phyloP scores from a whole-genome alignment of 768 basidiomycete species.

The Dictyophora rubrovolvata region DNA sequence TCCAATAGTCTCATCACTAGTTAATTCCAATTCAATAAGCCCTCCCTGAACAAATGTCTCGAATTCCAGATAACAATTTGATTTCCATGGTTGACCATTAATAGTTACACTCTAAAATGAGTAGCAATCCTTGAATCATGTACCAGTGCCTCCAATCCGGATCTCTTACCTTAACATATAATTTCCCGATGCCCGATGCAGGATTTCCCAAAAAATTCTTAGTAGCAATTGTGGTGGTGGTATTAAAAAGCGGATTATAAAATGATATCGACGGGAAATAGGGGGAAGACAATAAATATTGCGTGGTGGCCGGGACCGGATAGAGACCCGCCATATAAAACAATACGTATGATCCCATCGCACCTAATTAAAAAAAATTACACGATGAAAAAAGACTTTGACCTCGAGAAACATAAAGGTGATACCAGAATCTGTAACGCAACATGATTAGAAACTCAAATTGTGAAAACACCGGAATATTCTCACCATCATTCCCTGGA shows the following conservation, averaged over 20 bases:
- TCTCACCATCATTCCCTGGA: slow-evolving; percentile 55
- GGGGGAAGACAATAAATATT: slow-evolving; percentile 50
- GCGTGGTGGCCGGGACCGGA: slow-evolving; percentile 50
- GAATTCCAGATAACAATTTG: slow-evolving; percentile 59
- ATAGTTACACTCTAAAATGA: slow-evolving; percentile 40
- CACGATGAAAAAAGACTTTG: neutral
- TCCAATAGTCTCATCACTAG: slow-evolving; percentile 39
- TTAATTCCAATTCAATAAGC: slow-evolving; percentile 44
- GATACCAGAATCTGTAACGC: slow-evolving; percentile 13
- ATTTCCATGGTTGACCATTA: slow-evolving; percentile 47
- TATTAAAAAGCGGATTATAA: slow-evolving; percentile 47
- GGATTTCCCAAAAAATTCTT: slow-evolving; percentile 46
- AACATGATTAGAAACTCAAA: neutral
- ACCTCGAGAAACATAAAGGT: neutral
- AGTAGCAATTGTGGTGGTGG: slow-evolving; percentile 44
- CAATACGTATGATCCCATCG: slow-evolving; percentile 52
- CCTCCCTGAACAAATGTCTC: slow-evolving; percentile 47
- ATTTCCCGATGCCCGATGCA: slow-evolving; percentile 35
- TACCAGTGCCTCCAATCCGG: too few species aligned
- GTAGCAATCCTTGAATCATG: too few species aligned
- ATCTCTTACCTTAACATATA: slow-evolving; percentile 43
- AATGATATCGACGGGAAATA: slow-evolving; percentile 53
- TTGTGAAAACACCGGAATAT: neutral
- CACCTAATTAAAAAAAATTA: slow-evolving; percentile 28
- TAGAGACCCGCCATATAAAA: slow-evolving; percentile 55